These are phyloP conservation scores for Tricholoma matsutake DNA, from an alignment of 768 basidiomycete species.

Conservation along the genomic window DNA sequence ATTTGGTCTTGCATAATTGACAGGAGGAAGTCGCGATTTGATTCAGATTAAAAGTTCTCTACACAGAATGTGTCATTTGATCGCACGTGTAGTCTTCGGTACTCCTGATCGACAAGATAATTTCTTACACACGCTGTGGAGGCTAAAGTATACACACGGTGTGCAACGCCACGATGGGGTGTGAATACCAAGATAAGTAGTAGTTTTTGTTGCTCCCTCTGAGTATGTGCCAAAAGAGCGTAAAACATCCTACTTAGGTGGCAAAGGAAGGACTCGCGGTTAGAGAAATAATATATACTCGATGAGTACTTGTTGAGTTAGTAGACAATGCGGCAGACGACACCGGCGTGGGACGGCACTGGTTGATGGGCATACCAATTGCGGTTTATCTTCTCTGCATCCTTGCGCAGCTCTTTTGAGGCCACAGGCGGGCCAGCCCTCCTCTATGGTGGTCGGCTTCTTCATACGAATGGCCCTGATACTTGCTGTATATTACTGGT, in stretches of 20 bases:
- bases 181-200: not conserved
- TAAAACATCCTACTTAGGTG: too few relatives aligned
- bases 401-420: conserved; percentile 4
- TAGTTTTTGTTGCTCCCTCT: not conserved
- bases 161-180: not conserved
- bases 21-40: not conserved
- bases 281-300: too few relatives aligned
- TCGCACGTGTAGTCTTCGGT: not conserved
- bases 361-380: not conserved
- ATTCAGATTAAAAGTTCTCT: not conserved
- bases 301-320: too few relatives aligned
- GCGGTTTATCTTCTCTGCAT: not conserved
- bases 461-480: conserved; percentile 29
- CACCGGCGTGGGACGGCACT: not conserved
- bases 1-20: conserved; percentile 6
- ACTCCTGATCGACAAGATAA: not conserved
- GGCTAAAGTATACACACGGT: not conserved
- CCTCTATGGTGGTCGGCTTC: not conserved
- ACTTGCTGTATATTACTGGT: conserved; percentile 21
- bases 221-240: not conserved
- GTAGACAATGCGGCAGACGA: not conserved
- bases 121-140: not conserved
- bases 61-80: not conserved
- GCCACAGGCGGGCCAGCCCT: conserved; percentile 17
- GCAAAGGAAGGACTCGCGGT: too few relatives aligned